Evolutionary conservation across 768 basidiomycete genomes (phyloP).

Genomic region (Hemileccinum impolitum): DNA sequence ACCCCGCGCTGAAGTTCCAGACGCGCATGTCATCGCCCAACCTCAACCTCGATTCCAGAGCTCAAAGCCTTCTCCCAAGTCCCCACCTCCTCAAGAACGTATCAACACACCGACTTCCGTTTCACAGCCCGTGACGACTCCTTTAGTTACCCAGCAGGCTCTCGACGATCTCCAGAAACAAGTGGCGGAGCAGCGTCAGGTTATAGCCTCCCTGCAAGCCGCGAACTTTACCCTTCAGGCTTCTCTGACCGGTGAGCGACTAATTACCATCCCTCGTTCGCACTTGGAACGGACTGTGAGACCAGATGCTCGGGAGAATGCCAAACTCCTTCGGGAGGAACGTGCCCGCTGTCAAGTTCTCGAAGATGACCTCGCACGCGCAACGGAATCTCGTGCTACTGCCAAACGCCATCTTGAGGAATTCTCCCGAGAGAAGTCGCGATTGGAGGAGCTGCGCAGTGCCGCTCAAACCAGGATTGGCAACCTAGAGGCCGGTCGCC

Average conservation of each 20-base stretch:
- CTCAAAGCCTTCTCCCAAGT: conserved; percentile 13
- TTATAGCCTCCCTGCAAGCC: conserved; percentile 19
- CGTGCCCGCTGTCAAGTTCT: conserved; percentile 18
- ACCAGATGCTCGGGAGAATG: conserved; percentile 17
- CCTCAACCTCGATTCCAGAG: conserved; percentile 22
- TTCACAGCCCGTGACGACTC: neutral
- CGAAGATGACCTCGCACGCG: conserved; percentile 19
- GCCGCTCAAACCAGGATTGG: conserved; percentile 16
- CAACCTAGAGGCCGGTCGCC: conserved; percentile 8
- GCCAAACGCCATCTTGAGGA: conserved; percentile 16
- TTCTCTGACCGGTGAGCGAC: conserved; percentile 28
- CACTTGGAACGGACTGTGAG: neutral
- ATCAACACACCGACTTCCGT: conserved; percentile 2
- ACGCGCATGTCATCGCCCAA: conserved; percentile 33
- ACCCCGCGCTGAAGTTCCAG: conserved; percentile 39
- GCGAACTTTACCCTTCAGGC: conserved; percentile 27
- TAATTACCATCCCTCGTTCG: neutral
- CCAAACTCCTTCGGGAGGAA: conserved; percentile 18
- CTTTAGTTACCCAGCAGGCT: neutral
- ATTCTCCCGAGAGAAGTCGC: conserved; percentile 23
- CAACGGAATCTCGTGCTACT: conserved; percentile 5
- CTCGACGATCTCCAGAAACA: conserved; percentile 14
- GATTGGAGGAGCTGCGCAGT: conserved; percentile 13
- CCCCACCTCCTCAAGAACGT: conserved; percentile 16
- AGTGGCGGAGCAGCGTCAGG: conserved; percentile 17